A percentile compares a stretch with the other conserved stretches of the same genome.
Evolutionary conservation across 148 eudicot genomes (phyloP).

Genomic region (Chenopodium album): DNA sequence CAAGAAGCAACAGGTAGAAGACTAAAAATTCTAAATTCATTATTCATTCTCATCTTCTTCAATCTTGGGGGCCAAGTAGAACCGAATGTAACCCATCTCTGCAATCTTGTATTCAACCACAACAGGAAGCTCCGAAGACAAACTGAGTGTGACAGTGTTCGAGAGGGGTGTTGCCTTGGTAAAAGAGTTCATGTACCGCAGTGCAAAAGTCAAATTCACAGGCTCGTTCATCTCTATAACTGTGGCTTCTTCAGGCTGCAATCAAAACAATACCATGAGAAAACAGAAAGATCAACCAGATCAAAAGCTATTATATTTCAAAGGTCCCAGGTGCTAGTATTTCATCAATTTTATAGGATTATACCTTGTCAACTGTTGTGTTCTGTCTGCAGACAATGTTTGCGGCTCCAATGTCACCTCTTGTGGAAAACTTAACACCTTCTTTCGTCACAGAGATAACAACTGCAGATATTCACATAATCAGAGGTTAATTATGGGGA

Average conservation of each 20-base stretch:
- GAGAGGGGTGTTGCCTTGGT: slow-evolving; percentile 88
- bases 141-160: slow-evolving; percentile 70
- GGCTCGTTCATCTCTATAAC: slow-evolving; percentile 90
- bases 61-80: slow-evolving; percentile 88
- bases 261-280: slow-evolving; percentile 7
- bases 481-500: not conserved
- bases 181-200: slow-evolving; percentile 88
- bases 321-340: not conserved
- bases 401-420: slow-evolving; percentile 90
- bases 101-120: slow-evolving; percentile 95
- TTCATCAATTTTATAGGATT: not conserved
- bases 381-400: slow-evolving; percentile 82
- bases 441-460: slow-evolving; percentile 93
- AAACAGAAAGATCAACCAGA: not conserved
- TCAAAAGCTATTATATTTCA: not conserved
- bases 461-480: slow-evolving; percentile 44
- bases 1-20: not conserved
- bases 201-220: slow-evolving; percentile 78
- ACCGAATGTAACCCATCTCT: slow-evolving; percentile 89
- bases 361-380: slow-evolving; percentile 90
- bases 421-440: slow-evolving; percentile 82
- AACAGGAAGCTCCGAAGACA: slow-evolving; percentile 88
- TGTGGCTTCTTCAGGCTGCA: slow-evolving; percentile 89
- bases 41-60: slow-evolving; percentile 83
- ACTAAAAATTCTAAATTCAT: slow-evolving; percentile 25